A percentile compares a stretch with the other conserved stretches of the same genome.
Conservation (phyloP, 305 asterid species). For the Solanum chacoense region DNA sequence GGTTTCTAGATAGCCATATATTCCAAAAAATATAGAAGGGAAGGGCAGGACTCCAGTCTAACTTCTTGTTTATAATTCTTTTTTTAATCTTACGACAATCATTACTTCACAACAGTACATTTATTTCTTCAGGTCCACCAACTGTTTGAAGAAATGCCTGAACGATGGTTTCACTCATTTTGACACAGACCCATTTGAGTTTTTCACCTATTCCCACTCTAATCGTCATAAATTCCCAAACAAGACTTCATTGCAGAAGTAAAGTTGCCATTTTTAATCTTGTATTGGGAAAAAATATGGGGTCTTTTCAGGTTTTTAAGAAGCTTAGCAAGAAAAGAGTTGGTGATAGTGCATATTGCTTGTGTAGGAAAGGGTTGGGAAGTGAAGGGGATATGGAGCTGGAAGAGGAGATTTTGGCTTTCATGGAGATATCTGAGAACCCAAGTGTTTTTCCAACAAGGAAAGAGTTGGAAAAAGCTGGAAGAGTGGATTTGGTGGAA, state of each 20-base stretch:
- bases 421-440: slow-evolving; percentile 62
- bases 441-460: slow-evolving; percentile 55
- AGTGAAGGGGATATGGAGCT: slow-evolving; percentile 52
- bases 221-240: background rate
- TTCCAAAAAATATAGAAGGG: no score
- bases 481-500: slow-evolving; percentile 74
- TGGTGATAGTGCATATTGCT: slow-evolving; percentile 22
- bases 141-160: slow-evolving; percentile 64
- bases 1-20: no score
- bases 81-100: no score
- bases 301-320: slow-evolving; percentile 13
- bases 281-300: background rate
- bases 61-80: no score
- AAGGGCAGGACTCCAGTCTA: no score
- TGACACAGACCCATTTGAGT: slow-evolving; percentile 16
- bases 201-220: slow-evolving; percentile 8
- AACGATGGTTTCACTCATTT: slow-evolving; percentile 51
- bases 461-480: slow-evolving; percentile 48
- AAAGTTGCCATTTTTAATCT: background rate
- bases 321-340: slow-evolving; percentile 3
- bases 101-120: background rate
- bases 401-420: slow-evolving; percentile 68
- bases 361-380: slow-evolving; percentile 19
- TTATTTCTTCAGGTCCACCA: background rate
- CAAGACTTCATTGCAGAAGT: background rate